Percentiles rank a stretch among this genome's conserved stretches.
These are phyloP conservation scores for Russula ochroleuca DNA, from an alignment of 768 basidiomycete species.

Conservation along the genomic window DNA sequence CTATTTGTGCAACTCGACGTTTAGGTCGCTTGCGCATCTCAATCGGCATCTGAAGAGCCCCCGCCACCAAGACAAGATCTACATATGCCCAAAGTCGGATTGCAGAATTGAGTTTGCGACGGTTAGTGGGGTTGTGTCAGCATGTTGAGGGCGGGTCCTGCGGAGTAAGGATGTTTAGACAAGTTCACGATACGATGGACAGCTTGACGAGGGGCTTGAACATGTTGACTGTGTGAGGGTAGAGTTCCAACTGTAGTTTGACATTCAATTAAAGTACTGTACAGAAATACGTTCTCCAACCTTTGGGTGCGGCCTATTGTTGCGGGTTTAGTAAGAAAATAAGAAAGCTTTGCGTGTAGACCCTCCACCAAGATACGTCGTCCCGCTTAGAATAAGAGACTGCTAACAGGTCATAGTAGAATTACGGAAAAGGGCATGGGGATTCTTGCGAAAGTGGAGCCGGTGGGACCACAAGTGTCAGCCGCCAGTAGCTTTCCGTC, in stretches of 20 bases:
- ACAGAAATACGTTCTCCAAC: too few relatives aligned
- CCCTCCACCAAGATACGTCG: too few relatives aligned
- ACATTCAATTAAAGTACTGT: too few relatives aligned
- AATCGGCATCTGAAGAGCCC: constrained; percentile 66
- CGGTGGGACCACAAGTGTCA: too few relatives aligned
- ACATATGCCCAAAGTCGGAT: constrained; percentile 14
- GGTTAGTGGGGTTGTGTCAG: constrained; percentile 19
- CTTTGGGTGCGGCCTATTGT: too few relatives aligned
- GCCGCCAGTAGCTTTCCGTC: too few relatives aligned
- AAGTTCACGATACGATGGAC: constrained; percentile 17
- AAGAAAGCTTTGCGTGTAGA: too few relatives aligned
- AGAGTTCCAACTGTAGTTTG: not conserved
- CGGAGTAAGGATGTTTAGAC: constrained; percentile 16
- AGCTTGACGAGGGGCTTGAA: constrained; percentile 6
- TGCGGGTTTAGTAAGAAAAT: too few relatives aligned
- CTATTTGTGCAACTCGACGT: constrained; percentile 51
- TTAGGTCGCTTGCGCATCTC: constrained; percentile 41
- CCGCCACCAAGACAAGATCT: constrained; percentile 14
- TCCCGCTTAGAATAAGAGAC: too few relatives aligned
- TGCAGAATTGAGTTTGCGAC: constrained; percentile 35
- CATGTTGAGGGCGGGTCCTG: constrained; percentile 19
- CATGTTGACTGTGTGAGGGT: not conserved
- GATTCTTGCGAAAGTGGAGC: too few relatives aligned
- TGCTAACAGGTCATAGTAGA: too few relatives aligned
- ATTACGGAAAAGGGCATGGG: too few relatives aligned